Conservation (phyloP, 441 rosid genomes). For the Geranium incanum region DNA sequence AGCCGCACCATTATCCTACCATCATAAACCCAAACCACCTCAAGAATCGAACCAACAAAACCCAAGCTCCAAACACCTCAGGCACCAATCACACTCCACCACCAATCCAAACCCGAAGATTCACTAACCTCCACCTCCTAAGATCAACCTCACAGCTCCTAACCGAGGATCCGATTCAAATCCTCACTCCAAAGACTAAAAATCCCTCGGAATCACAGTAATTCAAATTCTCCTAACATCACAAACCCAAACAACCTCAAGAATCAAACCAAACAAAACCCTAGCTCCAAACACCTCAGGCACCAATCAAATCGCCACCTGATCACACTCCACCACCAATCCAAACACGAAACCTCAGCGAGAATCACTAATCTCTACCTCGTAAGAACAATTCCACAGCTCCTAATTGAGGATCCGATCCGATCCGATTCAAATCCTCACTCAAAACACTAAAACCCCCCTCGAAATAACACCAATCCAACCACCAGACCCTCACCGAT, state of each 20-base stretch:
- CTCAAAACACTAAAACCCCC: not conserved
- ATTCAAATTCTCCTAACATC: conserved; percentile 36
- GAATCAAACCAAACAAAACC: conserved; percentile 18
- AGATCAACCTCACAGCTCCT: conserved; percentile 20
- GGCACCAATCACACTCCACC: conserved; percentile 19
- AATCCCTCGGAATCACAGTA: not conserved
- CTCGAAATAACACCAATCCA: not conserved
- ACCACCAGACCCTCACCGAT: not conserved
- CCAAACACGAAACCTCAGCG: conserved; percentile 28
- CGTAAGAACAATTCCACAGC: conserved; percentile 14
- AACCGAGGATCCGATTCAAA: conserved; percentile 12
- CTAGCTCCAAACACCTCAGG: conserved; percentile 21
- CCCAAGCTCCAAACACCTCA: conserved; percentile 23
- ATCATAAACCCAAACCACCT: conserved; percentile 21
- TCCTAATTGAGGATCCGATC: conserved; percentile 11
- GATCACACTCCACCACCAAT: conserved; percentile 21
- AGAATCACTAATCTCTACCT: conserved; percentile 15
- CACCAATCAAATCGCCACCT: not conserved
- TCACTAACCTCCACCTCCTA: conserved; percentile 17
- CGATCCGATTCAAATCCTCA: conserved; percentile 11
- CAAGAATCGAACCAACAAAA: conserved; percentile 10
- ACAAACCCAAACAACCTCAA: conserved; percentile 12
- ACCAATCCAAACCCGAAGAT: conserved; percentile 32
- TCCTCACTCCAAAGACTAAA: not conserved
- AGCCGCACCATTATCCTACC: conserved; percentile 74